Evolutionary conservation across 345 rosid species (phyloP), one percentile per base, ranked within the genome.

Genomic region (Murraya koenigii): DNA sequence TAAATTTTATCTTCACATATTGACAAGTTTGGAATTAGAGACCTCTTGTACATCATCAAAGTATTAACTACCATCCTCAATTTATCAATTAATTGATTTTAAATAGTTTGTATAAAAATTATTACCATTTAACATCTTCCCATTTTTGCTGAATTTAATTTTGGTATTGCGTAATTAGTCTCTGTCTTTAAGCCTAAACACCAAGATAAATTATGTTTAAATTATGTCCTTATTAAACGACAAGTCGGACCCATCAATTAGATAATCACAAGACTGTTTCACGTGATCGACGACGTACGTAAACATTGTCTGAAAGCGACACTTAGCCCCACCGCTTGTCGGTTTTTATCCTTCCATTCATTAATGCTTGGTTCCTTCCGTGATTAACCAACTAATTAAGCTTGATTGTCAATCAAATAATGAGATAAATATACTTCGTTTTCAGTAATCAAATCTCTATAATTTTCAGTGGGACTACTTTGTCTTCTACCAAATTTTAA

Each of bases 211-310:
- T 59, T 67, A 39, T 70, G 79, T 64, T 56, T 77, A 38, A 70
- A 6, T 78, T 25, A 35, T 10, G 77, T 65, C 19, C 32, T 33
- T 1, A 49, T 56, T 67, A 15, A 75, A 22, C 74, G 72, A 75
- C 86, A 78, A 23, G 73, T 55, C 70, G 78, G 85, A 78, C 62
- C 85, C 85, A 77, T 7, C 9, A 44, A 59, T 66, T 5, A 69
- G 80, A 71, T 69, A 23, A 74, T 66, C 83, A 56, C 67, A 14
- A 71, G 59, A 64, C 67, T 13, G 60, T 13, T 69, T 77, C 86
- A 84, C 87, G 87, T 84, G 87, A 76, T 81, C 47, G 69, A 20
- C 67, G 71, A 72, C 65, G 76, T 58, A 56, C 74, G 32, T 20
- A 19, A 28, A 15, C 13, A 47, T 14, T 49, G 77, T 36, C 81